Evolutionary conservation across 192 early-diverging fungal species (phyloP).

Genomic region (Obelidium mucronatum): DNA sequence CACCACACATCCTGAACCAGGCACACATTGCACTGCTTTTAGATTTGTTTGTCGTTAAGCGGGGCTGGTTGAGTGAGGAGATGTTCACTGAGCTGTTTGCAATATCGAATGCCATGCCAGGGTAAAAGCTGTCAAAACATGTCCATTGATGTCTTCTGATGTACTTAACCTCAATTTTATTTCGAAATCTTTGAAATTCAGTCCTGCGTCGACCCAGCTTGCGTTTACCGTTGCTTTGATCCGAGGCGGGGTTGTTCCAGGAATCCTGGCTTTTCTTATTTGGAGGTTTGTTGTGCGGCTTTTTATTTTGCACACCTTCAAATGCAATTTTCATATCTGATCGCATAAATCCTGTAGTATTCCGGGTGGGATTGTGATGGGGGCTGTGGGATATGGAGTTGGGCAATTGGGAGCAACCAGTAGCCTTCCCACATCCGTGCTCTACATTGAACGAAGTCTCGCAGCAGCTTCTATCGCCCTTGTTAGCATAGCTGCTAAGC

Average conservation of each 20-base stretch:
- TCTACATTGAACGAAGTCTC: slow-evolving; percentile 60
- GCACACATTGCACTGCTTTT: slow-evolving; percentile 64
- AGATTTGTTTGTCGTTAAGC: slow-evolving; percentile 60
- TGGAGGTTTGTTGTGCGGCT: slow-evolving; percentile 43
- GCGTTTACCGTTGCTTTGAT: slow-evolving; percentile 50
- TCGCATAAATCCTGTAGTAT: slow-evolving; percentile 39
- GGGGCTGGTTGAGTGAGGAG: slow-evolving; percentile 59
- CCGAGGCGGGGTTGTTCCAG: slow-evolving; percentile 45
- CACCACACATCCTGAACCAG: slow-evolving; percentile 26
- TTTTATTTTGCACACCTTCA: neutral
- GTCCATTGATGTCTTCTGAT: slow-evolving; percentile 41
- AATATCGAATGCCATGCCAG: slow-evolving; percentile 69
- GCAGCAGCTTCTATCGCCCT: slow-evolving; percentile 65
- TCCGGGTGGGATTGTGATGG: slow-evolving; percentile 66
- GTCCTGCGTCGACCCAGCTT: slow-evolving; percentile 46
- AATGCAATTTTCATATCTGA: neutral
- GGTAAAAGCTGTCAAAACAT: slow-evolving; percentile 19
- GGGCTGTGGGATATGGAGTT: slow-evolving; percentile 55
- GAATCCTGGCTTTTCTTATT: slow-evolving; percentile 44
- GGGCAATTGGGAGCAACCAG: slow-evolving; percentile 35
- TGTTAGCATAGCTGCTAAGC: slow-evolving; percentile 61
- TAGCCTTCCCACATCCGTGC: slow-evolving; percentile 41
- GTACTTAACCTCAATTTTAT: neutral
- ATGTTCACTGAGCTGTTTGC: slow-evolving; percentile 73
- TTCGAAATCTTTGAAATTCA: neutral